These are phyloP conservation scores for Pyrus communis DNA, from an alignment of 306 rosid species.

Conservation along the genomic window DNA sequence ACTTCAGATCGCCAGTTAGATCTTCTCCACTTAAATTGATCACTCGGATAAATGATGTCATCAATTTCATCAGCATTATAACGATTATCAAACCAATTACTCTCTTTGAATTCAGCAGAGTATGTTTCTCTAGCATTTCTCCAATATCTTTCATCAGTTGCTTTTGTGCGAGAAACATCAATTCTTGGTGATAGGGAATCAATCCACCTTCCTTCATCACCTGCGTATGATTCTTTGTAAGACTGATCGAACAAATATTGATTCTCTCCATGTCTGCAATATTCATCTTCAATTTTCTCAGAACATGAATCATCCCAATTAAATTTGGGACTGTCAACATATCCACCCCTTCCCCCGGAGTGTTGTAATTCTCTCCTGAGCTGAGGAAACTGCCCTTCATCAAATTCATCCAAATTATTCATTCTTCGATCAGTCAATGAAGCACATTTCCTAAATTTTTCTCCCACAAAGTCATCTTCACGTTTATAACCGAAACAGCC, in stretches of 20 bases:
- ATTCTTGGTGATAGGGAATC: slow-evolving; percentile 20
- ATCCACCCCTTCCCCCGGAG: slow-evolving; percentile 30
- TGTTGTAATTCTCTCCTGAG: slow-evolving; percentile 22
- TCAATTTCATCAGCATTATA: slow-evolving; percentile 26
- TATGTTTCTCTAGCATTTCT: slow-evolving; percentile 18
- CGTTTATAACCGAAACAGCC: slow-evolving; percentile 22
- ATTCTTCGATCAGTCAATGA: slow-evolving; percentile 21
- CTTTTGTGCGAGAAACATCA: slow-evolving; percentile 20
- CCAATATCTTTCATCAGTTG: slow-evolving; percentile 23
- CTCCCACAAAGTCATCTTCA: slow-evolving; percentile 24
- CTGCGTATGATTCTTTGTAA: slow-evolving; percentile 18
- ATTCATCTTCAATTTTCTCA: slow-evolving; percentile 31
- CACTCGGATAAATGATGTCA: slow-evolving; percentile 26
- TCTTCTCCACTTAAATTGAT: slow-evolving; percentile 23
- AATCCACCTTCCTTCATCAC: slow-evolving; percentile 8
- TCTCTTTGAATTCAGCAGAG: slow-evolving; percentile 20
- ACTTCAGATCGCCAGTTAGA: slow-evolving; percentile 25
- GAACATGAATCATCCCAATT: slow-evolving; percentile 28
- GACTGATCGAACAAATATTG: slow-evolving; percentile 18
- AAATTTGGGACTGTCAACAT: slow-evolving; percentile 9
- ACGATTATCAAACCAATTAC: slow-evolving; percentile 26
- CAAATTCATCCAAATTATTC: slow-evolving; percentile 17
- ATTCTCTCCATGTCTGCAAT: slow-evolving; percentile 13
- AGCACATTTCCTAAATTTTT: slow-evolving; percentile 18
- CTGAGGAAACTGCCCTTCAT: slow-evolving; percentile 23